Percentiles rank a stretch among this genome's conserved stretches.
Conservation (phyloP, 1,284 basidiomycete genomes). For the Sanghuangporus weigelae region DNA sequence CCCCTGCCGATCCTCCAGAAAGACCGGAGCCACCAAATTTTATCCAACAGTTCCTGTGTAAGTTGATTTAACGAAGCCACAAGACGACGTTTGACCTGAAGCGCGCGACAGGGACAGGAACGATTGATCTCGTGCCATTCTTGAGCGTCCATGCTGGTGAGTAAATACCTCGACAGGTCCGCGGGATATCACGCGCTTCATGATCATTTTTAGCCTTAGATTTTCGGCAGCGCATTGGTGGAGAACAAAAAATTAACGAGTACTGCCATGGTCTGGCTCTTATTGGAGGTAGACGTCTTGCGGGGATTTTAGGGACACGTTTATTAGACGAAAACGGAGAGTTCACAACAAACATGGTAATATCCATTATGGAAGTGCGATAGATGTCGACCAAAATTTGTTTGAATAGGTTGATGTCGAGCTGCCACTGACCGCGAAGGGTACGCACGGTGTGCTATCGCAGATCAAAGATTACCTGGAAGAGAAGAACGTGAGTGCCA, state of each 20-base stretch:
- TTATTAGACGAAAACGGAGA: constrained; percentile 62
- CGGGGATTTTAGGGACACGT: constrained; percentile 58
- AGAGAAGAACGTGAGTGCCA: constrained; percentile 39
- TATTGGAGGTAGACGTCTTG: constrained; percentile 62
- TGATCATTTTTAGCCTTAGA: constrained; percentile 48
- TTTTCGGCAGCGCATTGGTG: constrained; percentile 79
- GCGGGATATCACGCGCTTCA: no score
- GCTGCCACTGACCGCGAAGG: constrained; percentile 38
- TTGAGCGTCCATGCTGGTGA: constrained; percentile 33
- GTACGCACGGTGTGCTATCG: constrained; percentile 26
- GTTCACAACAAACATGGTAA: constrained; percentile 68
- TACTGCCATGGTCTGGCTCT: constrained; percentile 76
- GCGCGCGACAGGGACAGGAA: constrained; percentile 57
- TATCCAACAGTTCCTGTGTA: constrained; percentile 56
- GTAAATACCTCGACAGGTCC: neutral
- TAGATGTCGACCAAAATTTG: neutral
- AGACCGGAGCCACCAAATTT: constrained; percentile 38
- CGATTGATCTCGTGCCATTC: constrained; percentile 51
- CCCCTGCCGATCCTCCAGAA: constrained; percentile 25
- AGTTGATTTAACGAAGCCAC: constrained; percentile 18
- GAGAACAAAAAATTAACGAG: constrained; percentile 71
- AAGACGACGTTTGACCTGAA: constrained; percentile 18
- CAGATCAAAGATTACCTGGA: constrained; percentile 37
- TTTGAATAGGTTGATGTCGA: constrained; percentile 46
- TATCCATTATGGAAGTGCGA: neutral